Conservation (phyloP, 2,329 filamentous ascomycete genomes). For the Paraconiothyrium brasiliense region DNA sequence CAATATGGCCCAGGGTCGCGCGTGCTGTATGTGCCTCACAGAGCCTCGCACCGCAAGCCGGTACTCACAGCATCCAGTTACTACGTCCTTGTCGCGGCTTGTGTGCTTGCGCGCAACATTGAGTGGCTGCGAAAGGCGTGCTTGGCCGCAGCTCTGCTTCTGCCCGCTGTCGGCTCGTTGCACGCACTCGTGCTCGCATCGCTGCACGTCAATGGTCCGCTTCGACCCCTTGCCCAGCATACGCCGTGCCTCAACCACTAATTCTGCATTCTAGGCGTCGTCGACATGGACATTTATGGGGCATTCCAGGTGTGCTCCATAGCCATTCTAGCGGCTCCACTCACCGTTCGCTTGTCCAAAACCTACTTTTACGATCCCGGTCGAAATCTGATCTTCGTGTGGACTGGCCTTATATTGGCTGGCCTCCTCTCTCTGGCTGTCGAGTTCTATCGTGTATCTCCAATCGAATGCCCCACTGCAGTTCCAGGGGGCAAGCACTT, state of each 20-base stretch:
- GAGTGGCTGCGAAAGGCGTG: constrained; percentile 72
- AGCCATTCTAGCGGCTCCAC: constrained; percentile 70
- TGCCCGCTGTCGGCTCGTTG: constrained; percentile 66
- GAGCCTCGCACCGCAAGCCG: neutral
- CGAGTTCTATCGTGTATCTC: constrained; percentile 68
- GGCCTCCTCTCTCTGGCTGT: constrained; percentile 70
- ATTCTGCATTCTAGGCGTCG: constrained; percentile 57
- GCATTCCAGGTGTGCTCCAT: constrained; percentile 74
- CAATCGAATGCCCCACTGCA: constrained; percentile 54
- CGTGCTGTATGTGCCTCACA: constrained; percentile 52
- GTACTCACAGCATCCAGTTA: constrained; percentile 56
- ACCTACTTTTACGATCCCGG: constrained; percentile 73
- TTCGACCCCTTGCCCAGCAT: constrained; percentile 11
- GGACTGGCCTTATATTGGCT: constrained; percentile 69
- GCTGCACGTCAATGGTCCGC: constrained; percentile 67
- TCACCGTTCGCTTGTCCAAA: constrained; percentile 67
- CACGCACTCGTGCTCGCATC: constrained; percentile 70
- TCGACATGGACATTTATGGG: constrained; percentile 75
- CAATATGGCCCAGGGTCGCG: constrained; percentile 67
- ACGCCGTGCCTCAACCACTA: constrained; percentile 20
- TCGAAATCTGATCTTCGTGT: constrained; percentile 72
- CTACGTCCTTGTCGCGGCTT: constrained; percentile 71
- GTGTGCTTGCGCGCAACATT: constrained; percentile 68
- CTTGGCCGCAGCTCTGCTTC: constrained; percentile 59
- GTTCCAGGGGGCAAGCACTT: constrained; percentile 48